Percentiles rank a stretch among this genome's conserved stretches.
Conservation (phyloP, 495 filamentous ascomycete genomes). For the Alectoria sarmentosa region DNA sequence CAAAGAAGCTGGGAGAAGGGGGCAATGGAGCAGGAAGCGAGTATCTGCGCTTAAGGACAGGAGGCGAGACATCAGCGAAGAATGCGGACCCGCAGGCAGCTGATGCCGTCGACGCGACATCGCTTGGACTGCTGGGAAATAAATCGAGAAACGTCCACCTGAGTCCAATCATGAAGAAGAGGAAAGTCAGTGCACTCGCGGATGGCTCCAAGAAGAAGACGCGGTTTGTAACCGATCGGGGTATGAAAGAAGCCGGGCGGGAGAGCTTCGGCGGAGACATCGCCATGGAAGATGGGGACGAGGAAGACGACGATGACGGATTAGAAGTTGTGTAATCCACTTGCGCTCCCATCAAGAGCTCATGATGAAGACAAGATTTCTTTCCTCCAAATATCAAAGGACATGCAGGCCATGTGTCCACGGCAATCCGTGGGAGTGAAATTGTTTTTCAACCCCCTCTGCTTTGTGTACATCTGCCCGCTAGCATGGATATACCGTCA, state of each 20-base stretch:
- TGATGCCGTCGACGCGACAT: constrained; percentile 35
- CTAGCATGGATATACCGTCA: neutral
- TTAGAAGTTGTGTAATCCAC: constrained; percentile 46
- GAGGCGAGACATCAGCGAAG: constrained; percentile 8
- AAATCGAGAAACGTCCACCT: constrained; percentile 56
- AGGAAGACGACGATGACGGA: constrained; percentile 46
- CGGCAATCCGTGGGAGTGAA: neutral
- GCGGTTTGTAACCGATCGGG: constrained; percentile 69
- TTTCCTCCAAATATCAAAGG: neutral
- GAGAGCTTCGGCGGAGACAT: constrained; percentile 58
- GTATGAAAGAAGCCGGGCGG: constrained; percentile 67
- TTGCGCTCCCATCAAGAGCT: neutral
- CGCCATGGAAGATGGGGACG: constrained; percentile 30
- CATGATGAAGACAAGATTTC: neutral
- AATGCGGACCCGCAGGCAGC: constrained; percentile 6
- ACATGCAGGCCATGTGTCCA: neutral
- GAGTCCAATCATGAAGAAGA: constrained; percentile 66
- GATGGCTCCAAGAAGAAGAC: constrained; percentile 61
- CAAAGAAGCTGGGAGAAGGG: constrained; percentile 55
- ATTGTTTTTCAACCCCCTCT: neutral
- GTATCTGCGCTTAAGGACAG: constrained; percentile 54
- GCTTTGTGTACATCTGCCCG: neutral
- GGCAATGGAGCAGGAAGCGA: constrained; percentile 67
- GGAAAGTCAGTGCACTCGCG: constrained; percentile 31
- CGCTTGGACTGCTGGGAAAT: constrained; percentile 50